phyloP scores from a whole-genome alignment of 2,329 filamentous ascomycete species.

The Zasmidium citrigriseum region DNA sequence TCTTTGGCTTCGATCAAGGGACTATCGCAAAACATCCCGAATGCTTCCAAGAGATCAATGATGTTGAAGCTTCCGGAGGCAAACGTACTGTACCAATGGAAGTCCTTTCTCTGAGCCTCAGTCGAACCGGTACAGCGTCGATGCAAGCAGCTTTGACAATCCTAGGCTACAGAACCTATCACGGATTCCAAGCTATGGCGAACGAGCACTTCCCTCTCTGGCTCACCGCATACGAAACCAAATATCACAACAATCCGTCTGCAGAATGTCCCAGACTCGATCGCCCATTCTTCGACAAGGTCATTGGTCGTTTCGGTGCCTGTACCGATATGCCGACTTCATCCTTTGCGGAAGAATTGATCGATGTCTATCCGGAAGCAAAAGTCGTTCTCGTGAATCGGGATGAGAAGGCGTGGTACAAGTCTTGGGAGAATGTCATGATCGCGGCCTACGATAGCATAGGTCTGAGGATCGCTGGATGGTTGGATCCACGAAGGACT shows the following conservation, averaged over 20 bases:
- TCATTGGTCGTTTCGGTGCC: conserved; percentile 32
- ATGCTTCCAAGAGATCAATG: conserved; percentile 51
- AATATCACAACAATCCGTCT: not conserved
- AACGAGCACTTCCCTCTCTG: not conserved
- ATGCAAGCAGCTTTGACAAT: not conserved
- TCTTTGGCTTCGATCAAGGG: conserved; percentile 18
- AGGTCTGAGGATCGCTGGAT: not conserved
- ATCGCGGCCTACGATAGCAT: not conserved
- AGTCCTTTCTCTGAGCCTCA: not conserved
- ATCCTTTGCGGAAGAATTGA: conserved; percentile 22
- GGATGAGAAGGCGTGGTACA: conserved; percentile 28
- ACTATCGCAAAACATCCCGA: conserved; percentile 32
- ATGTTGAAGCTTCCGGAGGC: conserved; percentile 42
- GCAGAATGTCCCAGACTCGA: not conserved
- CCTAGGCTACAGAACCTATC: conserved; percentile 2
- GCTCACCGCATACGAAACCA: conserved; percentile 2
- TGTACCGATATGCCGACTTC: conserved; percentile 34
- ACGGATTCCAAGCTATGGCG: not conserved
- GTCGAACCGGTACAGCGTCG: not conserved
- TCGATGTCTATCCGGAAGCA: conserved; percentile 29
- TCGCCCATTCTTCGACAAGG: conserved; percentile 29
- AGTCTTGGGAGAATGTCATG: conserved; percentile 1
- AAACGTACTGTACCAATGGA: not conserved
- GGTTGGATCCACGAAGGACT: not conserved
- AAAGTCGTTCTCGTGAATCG: conserved; percentile 25